phyloP scores from a whole-genome alignment of 345 rosid species.

The Eucalyptus polyanthemos region DNA sequence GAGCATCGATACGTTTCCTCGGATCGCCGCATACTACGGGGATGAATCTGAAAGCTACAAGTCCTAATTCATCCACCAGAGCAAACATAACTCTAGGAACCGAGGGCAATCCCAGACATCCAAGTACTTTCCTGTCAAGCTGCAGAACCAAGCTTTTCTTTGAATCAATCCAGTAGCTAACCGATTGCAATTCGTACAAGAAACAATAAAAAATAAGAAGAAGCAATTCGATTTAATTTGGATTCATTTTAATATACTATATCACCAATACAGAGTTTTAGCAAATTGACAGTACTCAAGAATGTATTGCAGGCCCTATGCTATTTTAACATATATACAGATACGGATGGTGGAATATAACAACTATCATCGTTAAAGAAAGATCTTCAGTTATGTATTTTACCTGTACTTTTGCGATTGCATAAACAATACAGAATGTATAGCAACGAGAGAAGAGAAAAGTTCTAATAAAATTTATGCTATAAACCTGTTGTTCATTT shows the following conservation, averaged over 20 bases:
- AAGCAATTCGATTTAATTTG: background rate
- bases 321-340: background rate
- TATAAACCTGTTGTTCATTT: background rate
- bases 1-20: background rate
- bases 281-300: background rate
- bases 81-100: background rate
- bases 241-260: background rate
- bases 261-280: background rate
- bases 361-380: background rate
- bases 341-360: background rate
- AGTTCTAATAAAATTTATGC: background rate
- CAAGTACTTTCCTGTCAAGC: background rate
- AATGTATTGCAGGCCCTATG: background rate
- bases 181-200: background rate
- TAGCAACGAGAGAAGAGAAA: background rate
- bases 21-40: background rate
- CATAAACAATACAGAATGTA: background rate
- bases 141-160: background rate
- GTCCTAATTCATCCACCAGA: background rate
- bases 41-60: background rate
- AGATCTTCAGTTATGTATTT: background rate
- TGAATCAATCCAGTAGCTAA: background rate
- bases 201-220: background rate
- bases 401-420: background rate
- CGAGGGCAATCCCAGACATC: background rate